These are phyloP conservation scores for Blastobotrys ciferrii DNA, from an alignment of 1,139 yeast genomes.

Conservation along the genomic window DNA sequence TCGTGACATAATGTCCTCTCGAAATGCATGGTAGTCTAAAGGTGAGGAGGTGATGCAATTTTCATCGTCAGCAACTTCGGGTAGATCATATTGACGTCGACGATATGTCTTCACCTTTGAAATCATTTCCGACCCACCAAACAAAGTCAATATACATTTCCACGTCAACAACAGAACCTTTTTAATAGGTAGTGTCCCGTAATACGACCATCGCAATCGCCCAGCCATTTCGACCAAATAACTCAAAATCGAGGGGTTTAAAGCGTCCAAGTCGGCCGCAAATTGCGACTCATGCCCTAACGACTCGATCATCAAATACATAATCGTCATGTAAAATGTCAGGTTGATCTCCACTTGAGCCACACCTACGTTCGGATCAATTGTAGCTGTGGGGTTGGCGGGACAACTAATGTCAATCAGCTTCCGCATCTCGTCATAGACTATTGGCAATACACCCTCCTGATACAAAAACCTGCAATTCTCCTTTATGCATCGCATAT, in stretches of 20 bases:
- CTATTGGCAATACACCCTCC: conserved; percentile 22
- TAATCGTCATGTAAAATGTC: conserved; percentile 49
- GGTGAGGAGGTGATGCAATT: conserved; percentile 58
- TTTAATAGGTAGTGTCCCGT: conserved; percentile 42
- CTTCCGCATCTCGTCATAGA: conserved; percentile 24
- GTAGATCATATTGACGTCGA: conserved; percentile 44
- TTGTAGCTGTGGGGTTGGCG: conserved; percentile 15
- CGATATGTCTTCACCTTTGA: conserved; percentile 52
- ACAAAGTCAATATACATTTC: conserved; percentile 58
- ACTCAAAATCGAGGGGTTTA: conserved; percentile 42
- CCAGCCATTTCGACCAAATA: conserved; percentile 55
- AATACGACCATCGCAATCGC: conserved; percentile 58
- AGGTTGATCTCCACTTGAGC: conserved; percentile 32
- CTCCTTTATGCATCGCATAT: conserved; percentile 38
- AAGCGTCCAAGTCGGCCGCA: conserved; percentile 31
- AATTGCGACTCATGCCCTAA: conserved; percentile 31
- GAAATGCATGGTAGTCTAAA: conserved; percentile 72
- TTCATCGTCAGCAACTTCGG: conserved; percentile 31
- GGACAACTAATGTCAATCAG: conserved; percentile 25
- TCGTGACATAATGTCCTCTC: conserved; percentile 70
- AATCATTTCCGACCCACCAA: conserved; percentile 57
- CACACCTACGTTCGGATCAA: conserved; percentile 12
- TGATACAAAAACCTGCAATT: conserved; percentile 31
- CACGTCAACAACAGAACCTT: conserved; percentile 50
- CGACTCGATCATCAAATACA: conserved; percentile 49